These are phyloP conservation scores for Acacia acuminata DNA, from an alignment of 306 rosid genomes.

Conservation along the genomic window DNA sequence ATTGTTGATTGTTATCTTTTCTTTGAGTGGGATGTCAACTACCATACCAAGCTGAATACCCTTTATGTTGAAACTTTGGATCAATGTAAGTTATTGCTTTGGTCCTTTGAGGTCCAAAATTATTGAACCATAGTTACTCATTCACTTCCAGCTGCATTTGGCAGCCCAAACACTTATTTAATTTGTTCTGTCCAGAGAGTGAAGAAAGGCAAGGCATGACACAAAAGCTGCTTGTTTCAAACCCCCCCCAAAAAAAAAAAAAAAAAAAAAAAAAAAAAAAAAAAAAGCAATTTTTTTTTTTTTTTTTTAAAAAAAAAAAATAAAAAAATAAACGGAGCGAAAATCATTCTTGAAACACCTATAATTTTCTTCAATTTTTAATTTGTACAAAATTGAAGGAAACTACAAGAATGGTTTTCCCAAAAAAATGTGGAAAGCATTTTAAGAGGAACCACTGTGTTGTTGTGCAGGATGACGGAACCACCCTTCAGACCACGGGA, in stretches of 20 bases:
- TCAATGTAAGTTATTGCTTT: not conserved
- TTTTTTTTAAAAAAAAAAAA: too few relatives aligned
- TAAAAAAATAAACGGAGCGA: too few relatives aligned
- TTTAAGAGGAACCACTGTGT: not conserved
- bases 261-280: too few relatives aligned
- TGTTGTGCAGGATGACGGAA: slow-evolving; percentile 64
- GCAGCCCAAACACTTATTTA: not conserved
- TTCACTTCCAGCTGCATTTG: not conserved
- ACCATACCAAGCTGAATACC: not conserved
- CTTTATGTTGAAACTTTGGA: not conserved
- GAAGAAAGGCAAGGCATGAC: not conserved
- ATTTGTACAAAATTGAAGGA: too few relatives aligned
- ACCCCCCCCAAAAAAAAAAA: too few relatives aligned
- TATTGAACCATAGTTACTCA: not conserved
- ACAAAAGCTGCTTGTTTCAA: not conserved
- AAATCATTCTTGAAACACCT: too few relatives aligned
- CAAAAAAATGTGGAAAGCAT: not conserved
- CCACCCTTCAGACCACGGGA: slow-evolving; percentile 87
- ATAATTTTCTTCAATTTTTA: too few relatives aligned
- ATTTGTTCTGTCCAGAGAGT: not conserved
- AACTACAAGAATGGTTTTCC: too few relatives aligned
- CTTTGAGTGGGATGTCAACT: not conserved
- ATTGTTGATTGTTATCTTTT: not conserved
- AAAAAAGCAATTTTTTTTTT: too few relatives aligned
- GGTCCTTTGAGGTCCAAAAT: not conserved